These are phyloP conservation scores for Sophora flavescens DNA, from an alignment of 306 rosid species.

Conservation along the genomic window DNA sequence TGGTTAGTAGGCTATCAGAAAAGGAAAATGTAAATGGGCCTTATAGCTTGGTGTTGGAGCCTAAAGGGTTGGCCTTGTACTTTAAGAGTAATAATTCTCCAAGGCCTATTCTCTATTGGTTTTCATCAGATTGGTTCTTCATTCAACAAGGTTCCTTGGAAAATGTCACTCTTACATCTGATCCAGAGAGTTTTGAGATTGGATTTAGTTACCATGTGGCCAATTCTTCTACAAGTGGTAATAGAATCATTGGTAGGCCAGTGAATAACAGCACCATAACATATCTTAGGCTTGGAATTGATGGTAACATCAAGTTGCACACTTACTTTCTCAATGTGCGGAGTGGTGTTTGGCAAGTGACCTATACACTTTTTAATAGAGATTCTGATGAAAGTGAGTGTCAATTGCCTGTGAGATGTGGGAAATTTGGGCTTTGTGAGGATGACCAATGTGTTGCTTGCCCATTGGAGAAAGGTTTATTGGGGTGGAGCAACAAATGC, in stretches of 20 bases:
- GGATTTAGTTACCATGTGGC: conserved; percentile 42
- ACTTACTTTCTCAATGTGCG: conserved; percentile 62
- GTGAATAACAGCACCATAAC: conserved; percentile 70
- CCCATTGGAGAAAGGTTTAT: conserved; percentile 57
- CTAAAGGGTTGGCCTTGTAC: conserved; percentile 62
- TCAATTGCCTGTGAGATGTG: conserved; percentile 65
- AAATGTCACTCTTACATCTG: conserved; percentile 48
- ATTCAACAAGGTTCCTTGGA: conserved; percentile 48
- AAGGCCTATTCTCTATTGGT: conserved; percentile 58
- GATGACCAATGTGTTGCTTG: conserved; percentile 74
- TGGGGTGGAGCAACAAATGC: conserved; percentile 73
- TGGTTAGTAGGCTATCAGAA: conserved; percentile 70
- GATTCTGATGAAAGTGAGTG: conserved; percentile 62
- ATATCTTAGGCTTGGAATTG: conserved; percentile 73
- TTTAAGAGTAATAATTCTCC: conserved; percentile 66
- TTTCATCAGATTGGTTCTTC: too few relatives aligned
- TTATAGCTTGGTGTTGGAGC: conserved; percentile 70
- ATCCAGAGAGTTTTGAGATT: conserved; percentile 46
- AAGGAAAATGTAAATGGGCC: conserved; percentile 61
- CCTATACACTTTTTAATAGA: conserved; percentile 65
- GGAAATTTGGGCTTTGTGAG: conserved; percentile 65
- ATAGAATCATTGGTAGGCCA: conserved; percentile 50
- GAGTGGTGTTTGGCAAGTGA: conserved; percentile 61
- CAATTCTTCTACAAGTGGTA: conserved; percentile 41
- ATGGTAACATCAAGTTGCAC: conserved; percentile 68